Conservation (phyloP, 2,329 filamentous ascomycete species). For the Nemania diffusa region DNA sequence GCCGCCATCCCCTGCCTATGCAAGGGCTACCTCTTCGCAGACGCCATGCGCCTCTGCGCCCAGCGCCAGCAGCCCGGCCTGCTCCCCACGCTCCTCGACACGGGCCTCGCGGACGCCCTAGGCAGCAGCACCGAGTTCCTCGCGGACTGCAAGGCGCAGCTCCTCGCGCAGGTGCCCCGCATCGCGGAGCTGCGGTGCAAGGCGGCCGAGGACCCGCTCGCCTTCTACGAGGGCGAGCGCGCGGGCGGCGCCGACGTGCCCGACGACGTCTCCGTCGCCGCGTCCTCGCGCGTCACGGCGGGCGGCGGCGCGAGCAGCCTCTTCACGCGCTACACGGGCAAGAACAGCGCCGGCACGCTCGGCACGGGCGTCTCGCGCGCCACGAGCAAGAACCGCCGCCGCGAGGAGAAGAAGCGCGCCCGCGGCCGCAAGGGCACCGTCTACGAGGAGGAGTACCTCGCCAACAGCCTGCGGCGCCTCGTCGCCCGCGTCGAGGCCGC, state of each 20-base stretch:
- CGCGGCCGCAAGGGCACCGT: slow-evolving; percentile 95
- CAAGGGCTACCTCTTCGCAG: slow-evolving; percentile 86
- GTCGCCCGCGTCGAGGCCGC: slow-evolving; percentile 82
- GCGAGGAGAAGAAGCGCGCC: slow-evolving; percentile 95
- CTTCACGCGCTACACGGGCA: slow-evolving; percentile 91
- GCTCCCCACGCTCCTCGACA: slow-evolving; percentile 76
- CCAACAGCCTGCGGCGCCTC: slow-evolving; percentile 85
- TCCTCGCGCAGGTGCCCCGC: slow-evolving; percentile 85
- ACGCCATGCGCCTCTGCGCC: slow-evolving; percentile 82
- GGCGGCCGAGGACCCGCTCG: slow-evolving; percentile 84
- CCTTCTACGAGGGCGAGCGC: slow-evolving; percentile 85
- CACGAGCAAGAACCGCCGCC: slow-evolving; percentile 85
- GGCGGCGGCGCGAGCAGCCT: slow-evolving; percentile 81
- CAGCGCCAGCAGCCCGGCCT: slow-evolving; percentile 70
- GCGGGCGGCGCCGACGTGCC: slow-evolving; percentile 75
- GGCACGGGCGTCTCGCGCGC: slow-evolving; percentile 79
- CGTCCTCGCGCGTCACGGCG: slow-evolving; percentile 81
- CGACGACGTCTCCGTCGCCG: slow-evolving; percentile 91
- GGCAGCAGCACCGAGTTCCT: slow-evolving; percentile 88
- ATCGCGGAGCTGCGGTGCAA: slow-evolving; percentile 83
- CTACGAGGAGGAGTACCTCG: slow-evolving; percentile 97
- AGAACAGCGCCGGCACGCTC: slow-evolving; percentile 71
- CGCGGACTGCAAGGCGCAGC: slow-evolving; percentile 89
- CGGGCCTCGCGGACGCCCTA: slow-evolving; percentile 81
- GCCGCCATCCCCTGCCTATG: slow-evolving; percentile 81